Evolutionary conservation across 108 stramenopile genomes (phyloP), one percentile per base, ranked within the genome.

Genomic region (Nannochloropsis gaditana): DNA sequence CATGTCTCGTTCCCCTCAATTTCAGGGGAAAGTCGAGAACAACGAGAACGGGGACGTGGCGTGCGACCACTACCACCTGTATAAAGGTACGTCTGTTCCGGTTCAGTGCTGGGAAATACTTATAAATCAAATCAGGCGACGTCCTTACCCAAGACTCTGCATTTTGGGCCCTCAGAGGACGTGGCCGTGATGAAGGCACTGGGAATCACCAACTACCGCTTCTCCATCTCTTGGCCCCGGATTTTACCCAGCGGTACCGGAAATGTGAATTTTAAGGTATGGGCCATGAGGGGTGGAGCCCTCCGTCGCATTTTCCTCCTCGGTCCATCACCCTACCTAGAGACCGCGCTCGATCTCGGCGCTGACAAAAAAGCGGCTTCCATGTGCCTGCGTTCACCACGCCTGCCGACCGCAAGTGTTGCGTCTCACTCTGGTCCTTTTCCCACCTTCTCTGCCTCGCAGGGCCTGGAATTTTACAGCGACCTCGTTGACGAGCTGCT

Each of bases 171-270:
- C 17, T 15, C 86, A 91, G 90, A 95, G 83, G 97, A 98, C 85
- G 90, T 96, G 21, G 83, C 92, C 59, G 79, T 96, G 59, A 93
- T 96, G 92, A 90, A 93, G 85, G 80, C 86, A 9, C 79, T 96
- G 43, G 94, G 95, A 11, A 43, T 98, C 43, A 90, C 94, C 80
- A 92, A 94, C 42, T 98, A 96, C 90, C 93, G 97, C 0, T 94
- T 98, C 83, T 94, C 94, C 41, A 92, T 98, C 82, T 90, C 95
- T 9, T 98, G 97, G 97, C 80, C 94, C 42, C 83, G 97, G 79
- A 94, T 98, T 47, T 85, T 95, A 15, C 97, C 97, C 0, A 84
- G 87, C 44, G 97, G 97, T 15, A 84, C 44, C 42, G 93, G 85
- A 10, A 81, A 84, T 41, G 91, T 93, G 50, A 96, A 96, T 88